Base-by-base conservation (phyloP, 1,284 basidiomycete species). In the Somion occarium region DNA sequence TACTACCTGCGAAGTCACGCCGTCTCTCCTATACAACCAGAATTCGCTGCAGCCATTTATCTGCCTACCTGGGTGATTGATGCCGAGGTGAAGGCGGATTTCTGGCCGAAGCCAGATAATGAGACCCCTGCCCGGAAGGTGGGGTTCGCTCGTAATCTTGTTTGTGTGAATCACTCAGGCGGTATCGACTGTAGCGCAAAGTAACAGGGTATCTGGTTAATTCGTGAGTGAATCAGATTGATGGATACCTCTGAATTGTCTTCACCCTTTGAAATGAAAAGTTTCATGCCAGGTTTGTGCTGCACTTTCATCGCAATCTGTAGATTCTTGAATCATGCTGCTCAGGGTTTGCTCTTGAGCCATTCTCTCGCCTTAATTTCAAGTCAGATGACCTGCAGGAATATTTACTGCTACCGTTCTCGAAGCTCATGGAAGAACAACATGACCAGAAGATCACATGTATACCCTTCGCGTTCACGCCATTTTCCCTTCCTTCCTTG, bases 41-140 rank as follows among this genome's bases (percentile, higher is more conserved):
- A 57, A 9, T 64, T 61, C 39, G 55, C 70, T 20, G 63, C 68
- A 48, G 73, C 82, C 5, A 63, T 82, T 2, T 86, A 84, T 59
- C 74, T 81, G 47, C 83, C 83, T 1, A 73, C 71, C 5, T 86
- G 83, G 83, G 64, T 81, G 24, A 65, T 83, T 30, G 79, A 82
- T 56, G 76, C 73, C 3, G 74, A 80, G 60, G 58, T 82, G 13
- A 66, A 73, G 52, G 73, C 64, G 9, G 61, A 56, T 13, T 52
- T 54, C 20, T 66, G 65, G 61, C 15, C 54, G 50, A 52, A 46
- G 38, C 39, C 41, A 49, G 48, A 56, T 11, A 34, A 34, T 34
- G 38, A 43, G 34, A 13, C 20, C 19, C 3, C 53, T 57, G 47
- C 53, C 60, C 58, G 34, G 53, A 58, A 50, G 26, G 13, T 24